Conservation (phyloP, 306 rosid species). For the Cucurbita argyrosperma region DNA sequence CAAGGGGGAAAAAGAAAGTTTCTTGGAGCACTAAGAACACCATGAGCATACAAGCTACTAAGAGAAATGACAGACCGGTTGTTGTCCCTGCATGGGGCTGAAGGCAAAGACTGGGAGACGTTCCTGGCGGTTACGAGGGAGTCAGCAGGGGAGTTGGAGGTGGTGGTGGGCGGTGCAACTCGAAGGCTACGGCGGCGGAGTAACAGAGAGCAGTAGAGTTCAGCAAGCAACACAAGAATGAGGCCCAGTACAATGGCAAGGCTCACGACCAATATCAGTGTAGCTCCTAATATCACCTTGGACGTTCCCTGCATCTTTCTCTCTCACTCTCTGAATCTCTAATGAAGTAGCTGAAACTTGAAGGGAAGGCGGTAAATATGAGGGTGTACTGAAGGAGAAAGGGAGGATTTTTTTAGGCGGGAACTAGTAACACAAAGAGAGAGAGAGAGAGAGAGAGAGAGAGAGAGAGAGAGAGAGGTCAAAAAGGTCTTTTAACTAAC, state of each 20-base stretch:
- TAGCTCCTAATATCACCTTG: slow-evolving; percentile 74
- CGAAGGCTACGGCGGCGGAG: slow-evolving; percentile 60
- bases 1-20: slow-evolving; percentile 44
- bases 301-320: slow-evolving; percentile 73
- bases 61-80: slow-evolving; percentile 15
- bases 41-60: slow-evolving; percentile 40
- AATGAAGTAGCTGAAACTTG: background rate
- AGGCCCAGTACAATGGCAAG: slow-evolving; percentile 74
- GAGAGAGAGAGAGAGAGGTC: background rate
- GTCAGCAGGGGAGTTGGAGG: slow-evolving; percentile 1
- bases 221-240: slow-evolving; percentile 61
- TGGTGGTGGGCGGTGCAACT: slow-evolving; percentile 44
- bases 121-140: background rate
- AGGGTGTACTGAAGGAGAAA: slow-evolving; percentile 14
- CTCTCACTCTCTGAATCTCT: slow-evolving; percentile 4
- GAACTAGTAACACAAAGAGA: slow-evolving; percentile 20
- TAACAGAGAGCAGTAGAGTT: slow-evolving; percentile 88
- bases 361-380: background rate
- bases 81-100: background rate
- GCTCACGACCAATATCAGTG: slow-evolving; percentile 64
- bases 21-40: slow-evolving; percentile 77
- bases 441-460: background rate
- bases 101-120: background rate
- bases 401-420: slow-evolving; percentile 35
- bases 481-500: slow-evolving; percentile 8